These are phyloP conservation scores for Saccharata proteae DNA, from an alignment of 2,329 filamentous ascomycete species.

Conservation along the genomic window DNA sequence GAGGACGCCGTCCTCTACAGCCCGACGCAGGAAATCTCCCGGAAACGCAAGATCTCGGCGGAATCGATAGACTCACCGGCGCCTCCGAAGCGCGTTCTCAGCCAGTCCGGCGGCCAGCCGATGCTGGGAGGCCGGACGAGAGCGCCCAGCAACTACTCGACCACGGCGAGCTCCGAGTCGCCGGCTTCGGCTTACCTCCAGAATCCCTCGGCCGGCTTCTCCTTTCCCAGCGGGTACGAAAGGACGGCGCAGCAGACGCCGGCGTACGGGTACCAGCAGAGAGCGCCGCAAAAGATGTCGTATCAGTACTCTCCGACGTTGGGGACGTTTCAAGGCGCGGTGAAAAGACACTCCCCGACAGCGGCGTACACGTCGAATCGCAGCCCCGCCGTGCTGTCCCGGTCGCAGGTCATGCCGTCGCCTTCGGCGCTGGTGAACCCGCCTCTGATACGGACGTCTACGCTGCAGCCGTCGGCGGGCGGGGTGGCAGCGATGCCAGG, in stretches of 20 bases:
- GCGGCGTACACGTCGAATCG: slow-evolving; percentile 9
- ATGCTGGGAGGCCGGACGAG: slow-evolving; percentile 13
- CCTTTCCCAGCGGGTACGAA: slow-evolving; percentile 27
- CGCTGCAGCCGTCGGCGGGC: slow-evolving; percentile 46
- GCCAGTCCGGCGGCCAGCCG: too few relatives aligned
- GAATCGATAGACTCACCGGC: slow-evolving; percentile 37
- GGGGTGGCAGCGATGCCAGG: slow-evolving; percentile 2
- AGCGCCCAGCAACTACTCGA: slow-evolving; percentile 17
- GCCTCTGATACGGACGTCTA: slow-evolving; percentile 52
- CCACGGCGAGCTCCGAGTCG: slow-evolving; percentile 19
- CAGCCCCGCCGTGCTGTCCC: slow-evolving; percentile 11
- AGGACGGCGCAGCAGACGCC: slow-evolving; percentile 17
- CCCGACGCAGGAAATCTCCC: slow-evolving; percentile 24
- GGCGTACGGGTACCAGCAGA: slow-evolving; percentile 7
- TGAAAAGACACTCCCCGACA: slow-evolving; percentile 18
- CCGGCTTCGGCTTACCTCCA: slow-evolving; percentile 26
- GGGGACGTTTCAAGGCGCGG: slow-evolving; percentile 10
- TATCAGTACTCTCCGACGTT: slow-evolving; percentile 12
- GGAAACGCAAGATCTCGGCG: slow-evolving; percentile 46
- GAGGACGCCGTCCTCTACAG: slow-evolving; percentile 26
- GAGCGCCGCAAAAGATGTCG: slow-evolving; percentile 8
- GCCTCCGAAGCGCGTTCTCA: slow-evolving; percentile 36
- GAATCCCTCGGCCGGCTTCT: slow-evolving; percentile 23
- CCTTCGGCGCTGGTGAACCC: slow-evolving; percentile 35
- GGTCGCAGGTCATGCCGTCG: slow-evolving; percentile 35